Evolutionary conservation across 2,329 filamentous ascomycete genomes (phyloP), one percentile per base, ranked within the genome.

Genomic region (Mycosphaerella sp.): DNA sequence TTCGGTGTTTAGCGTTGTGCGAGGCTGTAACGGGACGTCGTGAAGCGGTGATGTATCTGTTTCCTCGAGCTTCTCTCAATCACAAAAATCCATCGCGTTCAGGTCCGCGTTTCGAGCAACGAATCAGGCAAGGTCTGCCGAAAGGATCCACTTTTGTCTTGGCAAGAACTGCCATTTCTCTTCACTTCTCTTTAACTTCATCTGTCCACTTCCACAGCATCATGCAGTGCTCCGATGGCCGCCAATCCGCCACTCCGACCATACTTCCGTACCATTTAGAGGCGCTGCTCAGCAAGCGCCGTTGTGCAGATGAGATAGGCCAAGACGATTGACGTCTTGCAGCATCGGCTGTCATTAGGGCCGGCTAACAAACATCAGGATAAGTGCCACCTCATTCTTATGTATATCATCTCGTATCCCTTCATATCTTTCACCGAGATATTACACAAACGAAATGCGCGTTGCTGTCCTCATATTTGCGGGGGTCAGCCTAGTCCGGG

Each of bases 231-330:
- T 11, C 12, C 34, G 4, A 38, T 38, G 10, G 34, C 34, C 12
- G 12, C 10, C 34, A 10, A n/a, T 11, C 12, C 34, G 34, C 8
- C 34, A 38, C 10, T 38, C 34, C 8, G 10, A 38, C 12, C 34
- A 36, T 9, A 4, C 10, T 7, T 9, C 34, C 4, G 34, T n/a
- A 9, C 10, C 10, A 38, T 4, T 4, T 10, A 38, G 34, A 38
- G 34, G 10, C 34, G 10, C 34, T n/a, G 34, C 34, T 38, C 34
- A 38, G 34, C 8, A 11, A n/a, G 6, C 41, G 47, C 38, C 26
- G 42, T 42, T 42, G 47, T 38, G 10, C 10, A 41, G 26, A 39
- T 49, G 36, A 49, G 47, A 49, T 49, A 49, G 47, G 47, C 47
- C 47, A 49, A 49, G 46, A 21, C 11, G 47, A 49, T 42, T 29